These are phyloP conservation scores for Colletotrichum agaves DNA, from an alignment of 2,329 filamentous ascomycete species.

Conservation along the genomic window DNA sequence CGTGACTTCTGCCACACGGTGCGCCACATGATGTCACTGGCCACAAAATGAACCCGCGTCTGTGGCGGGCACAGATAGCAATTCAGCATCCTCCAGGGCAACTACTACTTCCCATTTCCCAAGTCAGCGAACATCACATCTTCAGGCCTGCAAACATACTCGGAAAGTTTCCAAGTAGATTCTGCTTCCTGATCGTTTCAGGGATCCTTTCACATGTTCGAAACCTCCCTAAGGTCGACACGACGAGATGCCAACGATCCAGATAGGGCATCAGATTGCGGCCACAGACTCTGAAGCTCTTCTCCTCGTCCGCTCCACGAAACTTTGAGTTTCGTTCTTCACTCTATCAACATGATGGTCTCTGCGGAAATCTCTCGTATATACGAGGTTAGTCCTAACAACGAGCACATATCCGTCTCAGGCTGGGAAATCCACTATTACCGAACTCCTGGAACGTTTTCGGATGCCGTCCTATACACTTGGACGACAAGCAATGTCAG, in stretches of 20 bases:
- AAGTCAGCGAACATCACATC: too few relatives aligned
- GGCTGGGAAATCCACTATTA: slow-evolving; percentile 9
- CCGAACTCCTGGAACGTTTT: slow-evolving; percentile 16
- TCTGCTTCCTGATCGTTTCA: not conserved
- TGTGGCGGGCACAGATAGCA: not conserved
- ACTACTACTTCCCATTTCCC: too few relatives aligned
- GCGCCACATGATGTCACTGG: slow-evolving; percentile 11
- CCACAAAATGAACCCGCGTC: slow-evolving; percentile 10
- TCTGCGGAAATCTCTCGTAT: not conserved
- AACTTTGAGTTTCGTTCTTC: not conserved
- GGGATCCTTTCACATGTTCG: too few relatives aligned
- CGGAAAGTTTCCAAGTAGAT: not conserved
- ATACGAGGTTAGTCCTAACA: slow-evolving; percentile 2
- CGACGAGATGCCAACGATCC: not conserved
- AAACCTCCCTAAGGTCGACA: too few relatives aligned
- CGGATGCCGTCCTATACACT: slow-evolving; percentile 3
- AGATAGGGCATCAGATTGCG: not conserved
- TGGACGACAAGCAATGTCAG: slow-evolving; percentile 25
- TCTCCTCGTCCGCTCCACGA: not conserved
- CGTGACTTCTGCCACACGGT: slow-evolving; percentile 3
- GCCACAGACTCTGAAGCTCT: not conserved
- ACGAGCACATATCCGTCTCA: slow-evolving; percentile 7
- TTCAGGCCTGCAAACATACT: too few relatives aligned
- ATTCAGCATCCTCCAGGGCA: too few relatives aligned
- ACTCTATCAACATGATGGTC: not conserved